Evolutionary conservation across 2,329 filamentous ascomycete species (phyloP), one percentile per base, ranked within the genome.

Genomic region (Phaeosphaeriaceae sp.): DNA sequence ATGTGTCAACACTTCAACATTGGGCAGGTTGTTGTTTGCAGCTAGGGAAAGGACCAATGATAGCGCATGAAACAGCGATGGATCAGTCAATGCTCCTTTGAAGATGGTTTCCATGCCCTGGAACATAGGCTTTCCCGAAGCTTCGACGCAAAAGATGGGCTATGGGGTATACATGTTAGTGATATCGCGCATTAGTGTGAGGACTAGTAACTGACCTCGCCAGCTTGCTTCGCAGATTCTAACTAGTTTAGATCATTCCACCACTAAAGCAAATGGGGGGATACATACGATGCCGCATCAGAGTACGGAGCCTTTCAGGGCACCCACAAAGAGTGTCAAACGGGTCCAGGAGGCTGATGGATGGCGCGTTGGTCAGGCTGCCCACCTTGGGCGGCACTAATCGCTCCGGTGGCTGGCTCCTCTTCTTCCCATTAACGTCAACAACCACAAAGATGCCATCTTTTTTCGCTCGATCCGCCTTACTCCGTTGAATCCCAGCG

Each of bases 71-170:
- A 67, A 69, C 17, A 67, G 31, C 7, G 56, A 53, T 2, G 66
- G 62, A 25, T 67, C 64, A 11, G 59, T 58, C 33, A 65, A 54
- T 3, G 64, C 59, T 19, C 57, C 59, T 47, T 50, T 57, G 50
- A 67, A 64, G 2, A 69, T 53, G 19, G 56, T 50, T n/a, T 65
- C 64, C 56, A 67, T 59, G 33, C 63, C 58, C 24, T 63, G 54
- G 24, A 61, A 62, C 45, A 59, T 60, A 17, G 60, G 31, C 15
- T 53, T 56, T 10, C 53, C 56, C 7, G 63, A 52, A n/a, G 61
- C 57, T 22, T 57, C 56, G 10, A 65, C 48, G 40, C 63, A 61
- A 33, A 63, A 63, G 9, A 65, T 46, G 6, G 63, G 57, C 36
- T 40, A n/a, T n/a, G 17, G 17, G 6, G 15, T 7, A 40, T 4